Conservation (phyloP, 441 rosid species). For the Dalechampia spathulata region DNA sequence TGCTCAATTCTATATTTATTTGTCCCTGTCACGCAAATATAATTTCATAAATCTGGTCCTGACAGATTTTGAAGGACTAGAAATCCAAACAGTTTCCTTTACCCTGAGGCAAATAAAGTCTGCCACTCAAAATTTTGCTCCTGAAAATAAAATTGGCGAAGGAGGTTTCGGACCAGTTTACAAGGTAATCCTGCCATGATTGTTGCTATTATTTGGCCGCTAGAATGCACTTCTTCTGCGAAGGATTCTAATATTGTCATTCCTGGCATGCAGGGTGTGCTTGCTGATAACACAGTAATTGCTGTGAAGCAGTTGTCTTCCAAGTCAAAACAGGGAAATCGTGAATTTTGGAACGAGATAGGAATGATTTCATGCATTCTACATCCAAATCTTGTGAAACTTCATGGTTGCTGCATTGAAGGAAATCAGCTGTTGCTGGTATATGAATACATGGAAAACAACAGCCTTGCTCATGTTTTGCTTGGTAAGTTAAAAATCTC, state of each 20-base stretch:
- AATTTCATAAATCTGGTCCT: neutral
- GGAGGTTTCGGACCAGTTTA: slow-evolving; percentile 14
- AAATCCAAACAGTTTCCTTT: slow-evolving; percentile 10
- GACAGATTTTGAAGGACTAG: slow-evolving; percentile 14
- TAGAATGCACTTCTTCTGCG: neutral
- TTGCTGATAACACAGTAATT: slow-evolving; percentile 3
- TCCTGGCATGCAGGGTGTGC: slow-evolving; percentile 1
- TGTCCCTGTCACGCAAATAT: no score
- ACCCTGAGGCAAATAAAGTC: slow-evolving; percentile 6
- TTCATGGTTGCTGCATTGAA: slow-evolving; percentile 39
- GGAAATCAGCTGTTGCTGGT: slow-evolving; percentile 38
- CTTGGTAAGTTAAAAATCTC: slow-evolving; percentile 18
- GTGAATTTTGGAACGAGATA: slow-evolving; percentile 7
- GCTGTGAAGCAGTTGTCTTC: slow-evolving; percentile 42
- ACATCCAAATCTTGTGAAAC: slow-evolving; percentile 39
- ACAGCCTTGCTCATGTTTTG: slow-evolving; percentile 22
- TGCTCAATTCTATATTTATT: no score
- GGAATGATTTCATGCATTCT: slow-evolving; percentile 6
- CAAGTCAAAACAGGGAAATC: slow-evolving; percentile 35
- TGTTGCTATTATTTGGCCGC: neutral
- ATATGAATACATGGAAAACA: slow-evolving; percentile 39
- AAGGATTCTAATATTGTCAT: neutral
- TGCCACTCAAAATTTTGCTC: slow-evolving; percentile 12
- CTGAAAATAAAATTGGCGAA: slow-evolving; percentile 9
- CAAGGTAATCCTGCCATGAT: neutral